A percentile compares a stretch with the other conserved stretches of the same genome.
phyloP scores from a whole-genome alignment of 495 filamentous ascomycete species.

The Tuber microsphaerosporum region DNA sequence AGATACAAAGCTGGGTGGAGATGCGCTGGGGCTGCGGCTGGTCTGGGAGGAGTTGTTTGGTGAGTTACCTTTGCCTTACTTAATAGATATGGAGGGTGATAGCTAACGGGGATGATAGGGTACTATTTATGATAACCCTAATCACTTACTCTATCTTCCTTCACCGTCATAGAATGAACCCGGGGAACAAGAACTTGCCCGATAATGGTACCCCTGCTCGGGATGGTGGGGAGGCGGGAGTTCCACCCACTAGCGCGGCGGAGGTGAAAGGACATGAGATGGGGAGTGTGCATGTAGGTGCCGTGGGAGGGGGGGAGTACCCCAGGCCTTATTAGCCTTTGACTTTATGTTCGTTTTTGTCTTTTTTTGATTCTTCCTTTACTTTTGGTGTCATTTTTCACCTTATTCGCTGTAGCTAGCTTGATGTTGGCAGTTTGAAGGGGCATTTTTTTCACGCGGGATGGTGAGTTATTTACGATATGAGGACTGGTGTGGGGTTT shows the following conservation, averaged over 20 bases:
- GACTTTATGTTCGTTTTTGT: background rate
- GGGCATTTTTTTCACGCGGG: background rate
- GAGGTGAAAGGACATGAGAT: conserved; percentile 14
- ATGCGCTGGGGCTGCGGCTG: conserved; percentile 16
- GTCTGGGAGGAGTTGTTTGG: conserved; percentile 17
- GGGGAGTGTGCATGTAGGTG: conserved; percentile 1
- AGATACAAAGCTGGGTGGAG: conserved; percentile 7
- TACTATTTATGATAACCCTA: conserved; percentile 13
- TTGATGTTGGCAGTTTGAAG: background rate
- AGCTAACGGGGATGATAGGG: conserved; percentile 8
- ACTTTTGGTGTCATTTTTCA: background rate
- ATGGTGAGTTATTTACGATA: background rate
- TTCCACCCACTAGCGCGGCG: background rate
- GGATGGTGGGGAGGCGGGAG: background rate
- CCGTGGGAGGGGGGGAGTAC: background rate
- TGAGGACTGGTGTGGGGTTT: background rate
- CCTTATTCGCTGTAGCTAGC: background rate
- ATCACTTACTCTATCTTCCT: conserved; percentile 21
- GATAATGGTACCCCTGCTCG: conserved; percentile 11
- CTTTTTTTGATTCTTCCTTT: background rate
- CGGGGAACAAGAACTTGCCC: conserved; percentile 14
- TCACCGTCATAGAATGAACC: conserved; percentile 13
- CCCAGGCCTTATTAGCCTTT: background rate
- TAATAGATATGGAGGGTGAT: background rate
- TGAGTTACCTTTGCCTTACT: background rate